Percentiles rank a stretch among this genome's conserved stretches.
Conservation (phyloP, 2,329 filamentous ascomycete species). For the Macrophomina tecta region DNA sequence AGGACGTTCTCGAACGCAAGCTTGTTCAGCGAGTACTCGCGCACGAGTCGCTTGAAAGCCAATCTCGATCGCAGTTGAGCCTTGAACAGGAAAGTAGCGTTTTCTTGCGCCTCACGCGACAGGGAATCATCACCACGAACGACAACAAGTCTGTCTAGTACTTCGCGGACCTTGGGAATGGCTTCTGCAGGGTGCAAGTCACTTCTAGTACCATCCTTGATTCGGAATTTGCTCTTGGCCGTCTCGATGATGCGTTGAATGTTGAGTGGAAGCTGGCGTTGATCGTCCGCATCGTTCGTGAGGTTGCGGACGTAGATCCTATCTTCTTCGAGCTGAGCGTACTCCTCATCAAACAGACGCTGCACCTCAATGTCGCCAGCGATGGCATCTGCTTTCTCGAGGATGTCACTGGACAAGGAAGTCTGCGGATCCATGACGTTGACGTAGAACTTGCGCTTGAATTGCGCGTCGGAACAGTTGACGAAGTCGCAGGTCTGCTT, state of each 20-base stretch:
- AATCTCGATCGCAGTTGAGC: constrained; percentile 86
- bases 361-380: constrained; percentile 88
- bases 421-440: constrained; percentile 79
- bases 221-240: constrained; percentile 87
- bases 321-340: constrained; percentile 76
- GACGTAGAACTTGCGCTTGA: constrained; percentile 81
- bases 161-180: constrained; percentile 75
- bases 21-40: constrained; percentile 84
- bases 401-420: constrained; percentile 69
- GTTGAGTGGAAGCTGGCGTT: constrained; percentile 94
- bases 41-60: constrained; percentile 90
- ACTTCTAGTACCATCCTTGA: constrained; percentile 83
- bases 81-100: constrained; percentile 91
- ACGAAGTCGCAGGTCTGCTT: constrained; percentile 89
- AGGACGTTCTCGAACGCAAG: constrained; percentile 91
- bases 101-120: constrained; percentile 84
- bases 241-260: constrained; percentile 88
- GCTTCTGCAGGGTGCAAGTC: constrained; percentile 89
- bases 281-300: constrained; percentile 71
- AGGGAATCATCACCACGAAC: constrained; percentile 85
- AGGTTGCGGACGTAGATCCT: constrained; percentile 75
- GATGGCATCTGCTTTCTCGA: constrained; percentile 88
- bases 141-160: constrained; percentile 79
- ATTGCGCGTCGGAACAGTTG: constrained; percentile 76
- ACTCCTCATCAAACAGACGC: constrained; percentile 85